Conservation (phyloP, 2,329 filamentous ascomycete species). For the Trichoderma arundinaceum region DNA sequence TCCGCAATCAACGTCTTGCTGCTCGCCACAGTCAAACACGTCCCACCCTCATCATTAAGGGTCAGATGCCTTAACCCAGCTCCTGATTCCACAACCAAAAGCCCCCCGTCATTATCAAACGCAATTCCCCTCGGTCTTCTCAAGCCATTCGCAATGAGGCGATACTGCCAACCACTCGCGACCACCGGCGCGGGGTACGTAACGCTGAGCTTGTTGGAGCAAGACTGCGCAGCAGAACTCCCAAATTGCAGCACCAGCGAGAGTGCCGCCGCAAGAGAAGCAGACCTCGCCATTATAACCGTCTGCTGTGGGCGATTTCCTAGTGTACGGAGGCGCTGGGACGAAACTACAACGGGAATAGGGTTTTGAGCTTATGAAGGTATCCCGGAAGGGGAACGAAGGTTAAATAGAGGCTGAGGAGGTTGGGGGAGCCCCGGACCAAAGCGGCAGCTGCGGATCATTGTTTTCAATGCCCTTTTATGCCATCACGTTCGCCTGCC, state of each 20-base stretch:
- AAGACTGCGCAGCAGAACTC: conserved; percentile 34
- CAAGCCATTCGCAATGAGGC: conserved; percentile 51
- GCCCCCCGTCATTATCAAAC: conserved; percentile 52
- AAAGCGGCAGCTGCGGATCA: neutral
- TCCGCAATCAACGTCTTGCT: conserved; percentile 47
- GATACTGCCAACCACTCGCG: conserved; percentile 52
- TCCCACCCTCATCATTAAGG: conserved; percentile 50
- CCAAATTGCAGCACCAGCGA: neutral
- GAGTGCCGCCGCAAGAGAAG: neutral
- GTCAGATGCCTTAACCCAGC: conserved; percentile 50
- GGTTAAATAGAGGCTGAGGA: neutral
- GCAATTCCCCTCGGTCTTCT: conserved; percentile 52
- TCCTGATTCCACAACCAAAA: conserved; percentile 54
- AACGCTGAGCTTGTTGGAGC: conserved; percentile 46
- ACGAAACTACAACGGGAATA: neutral
- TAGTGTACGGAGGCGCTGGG: too few relatives aligned
- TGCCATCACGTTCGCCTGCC: neutral
- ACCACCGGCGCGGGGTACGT: conserved; percentile 47
- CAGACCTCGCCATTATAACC: neutral
- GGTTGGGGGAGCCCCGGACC: neutral
- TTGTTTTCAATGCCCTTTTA: neutral
- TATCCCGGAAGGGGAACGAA: neutral
- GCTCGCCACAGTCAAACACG: conserved; percentile 48
- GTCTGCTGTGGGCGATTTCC: too few relatives aligned
- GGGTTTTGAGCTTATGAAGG: neutral